A percentile compares a stretch with the other conserved stretches of the same genome.
Evolutionary conservation across 2,329 filamentous ascomycete genomes (phyloP).

Genomic region (Ustilaginoidea virens): DNA sequence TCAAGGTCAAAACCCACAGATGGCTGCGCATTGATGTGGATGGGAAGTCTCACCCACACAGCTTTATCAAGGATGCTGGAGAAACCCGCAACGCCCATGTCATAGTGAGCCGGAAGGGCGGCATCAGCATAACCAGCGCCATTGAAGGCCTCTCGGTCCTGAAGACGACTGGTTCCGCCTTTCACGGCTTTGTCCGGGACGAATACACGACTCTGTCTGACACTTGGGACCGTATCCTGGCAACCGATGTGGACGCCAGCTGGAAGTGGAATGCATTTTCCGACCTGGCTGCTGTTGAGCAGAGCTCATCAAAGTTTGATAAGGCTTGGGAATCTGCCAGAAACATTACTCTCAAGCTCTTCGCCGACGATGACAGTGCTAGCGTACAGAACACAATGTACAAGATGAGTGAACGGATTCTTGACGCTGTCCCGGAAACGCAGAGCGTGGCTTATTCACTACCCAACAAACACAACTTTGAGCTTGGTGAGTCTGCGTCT

Average conservation of each 20-base stretch:
- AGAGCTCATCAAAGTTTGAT: slow-evolving; percentile 54
- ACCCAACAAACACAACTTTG: slow-evolving; percentile 98
- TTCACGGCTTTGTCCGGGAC: slow-evolving; percentile 86
- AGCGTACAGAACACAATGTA: slow-evolving; percentile 98
- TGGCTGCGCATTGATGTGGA: slow-evolving; percentile 84
- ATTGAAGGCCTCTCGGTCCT: slow-evolving; percentile 76
- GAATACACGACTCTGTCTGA: slow-evolving; percentile 85
- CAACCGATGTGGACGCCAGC: slow-evolving; percentile 74
- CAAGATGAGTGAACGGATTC: slow-evolving; percentile 86
- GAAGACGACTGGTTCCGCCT: slow-evolving; percentile 92
- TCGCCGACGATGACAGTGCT: slow-evolving; percentile 78
- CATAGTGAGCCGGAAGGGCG: slow-evolving; percentile 47
- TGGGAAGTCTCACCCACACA: slow-evolving; percentile 85
- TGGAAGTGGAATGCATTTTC: slow-evolving; percentile 76
- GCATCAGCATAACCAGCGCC: slow-evolving; percentile 61
- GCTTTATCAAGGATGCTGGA: slow-evolving; percentile 77
- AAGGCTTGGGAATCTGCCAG: slow-evolving; percentile 64
- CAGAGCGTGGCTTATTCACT: slow-evolving; percentile 66
- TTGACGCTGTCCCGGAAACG: slow-evolving; percentile 57
- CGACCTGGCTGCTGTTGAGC: slow-evolving; percentile 50
- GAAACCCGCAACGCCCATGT: slow-evolving; percentile 78
- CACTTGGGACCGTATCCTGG: slow-evolving; percentile 89
- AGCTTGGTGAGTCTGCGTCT: slow-evolving; percentile 52
- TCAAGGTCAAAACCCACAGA: slow-evolving; percentile 70
- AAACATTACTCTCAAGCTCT: slow-evolving; percentile 75